These are phyloP conservation scores for Salisapilia sapeloensis DNA, from an alignment of 352 stramenopile species.

Conservation along the genomic window DNA sequence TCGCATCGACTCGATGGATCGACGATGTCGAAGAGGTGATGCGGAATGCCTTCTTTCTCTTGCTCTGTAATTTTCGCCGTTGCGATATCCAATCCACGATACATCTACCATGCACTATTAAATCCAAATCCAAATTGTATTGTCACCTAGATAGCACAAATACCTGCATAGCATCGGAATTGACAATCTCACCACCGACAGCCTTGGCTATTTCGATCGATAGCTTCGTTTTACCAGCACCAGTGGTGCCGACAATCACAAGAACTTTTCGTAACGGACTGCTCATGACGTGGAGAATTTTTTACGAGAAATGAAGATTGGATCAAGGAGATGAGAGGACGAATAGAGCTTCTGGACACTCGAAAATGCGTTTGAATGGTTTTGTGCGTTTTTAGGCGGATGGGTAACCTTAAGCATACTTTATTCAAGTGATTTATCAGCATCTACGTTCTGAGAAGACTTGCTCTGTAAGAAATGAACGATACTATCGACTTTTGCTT, in stretches of 20 bases:
- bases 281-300: conserved; percentile 2
- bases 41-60: conserved; percentile 77
- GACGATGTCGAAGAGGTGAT: conserved; percentile 81
- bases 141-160: neutral
- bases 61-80: conserved; percentile 77
- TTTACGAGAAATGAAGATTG: no score
- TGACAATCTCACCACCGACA: conserved; percentile 81
- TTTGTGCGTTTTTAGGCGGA: no score
- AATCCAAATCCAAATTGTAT: neutral
- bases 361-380: no score
- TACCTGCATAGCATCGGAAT: conserved; percentile 84
- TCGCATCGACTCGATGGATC: conserved; percentile 57
- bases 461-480: conserved; percentile 39
- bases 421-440: no score
- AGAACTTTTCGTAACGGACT: conserved; percentile 65
- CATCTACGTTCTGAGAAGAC: no score
- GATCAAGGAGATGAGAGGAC: no score
- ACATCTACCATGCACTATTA: conserved; percentile 35
- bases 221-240: conserved; percentile 85
- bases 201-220: conserved; percentile 83
- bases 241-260: conserved; percentile 83
- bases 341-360: no score
- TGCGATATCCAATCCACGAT: conserved; percentile 75
- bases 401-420: no score
- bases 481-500: conserved; percentile 27